These are phyloP conservation scores for Malassezia sympodialis DNA, from an alignment of 1,284 basidiomycete genomes.

Conservation along the genomic window DNA sequence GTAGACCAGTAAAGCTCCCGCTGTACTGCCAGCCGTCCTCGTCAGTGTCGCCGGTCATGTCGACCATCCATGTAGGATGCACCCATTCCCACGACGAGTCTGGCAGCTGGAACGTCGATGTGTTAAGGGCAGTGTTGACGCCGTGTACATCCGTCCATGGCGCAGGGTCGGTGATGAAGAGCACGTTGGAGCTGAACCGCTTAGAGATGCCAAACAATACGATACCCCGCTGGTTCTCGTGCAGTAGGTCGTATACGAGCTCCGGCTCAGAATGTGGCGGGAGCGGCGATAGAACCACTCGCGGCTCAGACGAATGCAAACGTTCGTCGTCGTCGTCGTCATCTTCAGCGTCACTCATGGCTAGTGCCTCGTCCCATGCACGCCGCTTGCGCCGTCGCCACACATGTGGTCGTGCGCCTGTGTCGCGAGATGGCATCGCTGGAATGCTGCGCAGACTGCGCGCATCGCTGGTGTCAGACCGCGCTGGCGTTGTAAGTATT, in stretches of 20 bases:
- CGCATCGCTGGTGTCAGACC: neutral
- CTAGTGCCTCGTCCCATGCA: slow-evolving; percentile 14
- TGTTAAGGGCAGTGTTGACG: slow-evolving; percentile 36
- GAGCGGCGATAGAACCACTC: neutral
- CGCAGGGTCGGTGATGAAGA: slow-evolving; percentile 41
- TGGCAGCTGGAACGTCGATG: slow-evolving; percentile 43
- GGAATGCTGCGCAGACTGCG: neutral
- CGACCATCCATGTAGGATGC: slow-evolving; percentile 42
- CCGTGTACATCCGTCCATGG: slow-evolving; percentile 35
- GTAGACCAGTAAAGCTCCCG: slow-evolving; percentile 26
- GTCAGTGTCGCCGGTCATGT: slow-evolving; percentile 46
- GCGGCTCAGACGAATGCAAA: neutral
- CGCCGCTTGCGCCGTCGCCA: slow-evolving; percentile 10
- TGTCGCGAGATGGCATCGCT: neutral
- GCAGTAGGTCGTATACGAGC: slow-evolving; percentile 37
- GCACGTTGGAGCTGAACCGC: slow-evolving; percentile 34
- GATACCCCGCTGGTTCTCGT: slow-evolving; percentile 44
- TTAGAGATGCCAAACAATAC: slow-evolving; percentile 44
- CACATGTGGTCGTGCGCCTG: neutral
- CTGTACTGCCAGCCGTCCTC: slow-evolving; percentile 47
- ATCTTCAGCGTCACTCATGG: slow-evolving; percentile 8
- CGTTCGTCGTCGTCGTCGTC: slow-evolving; percentile 14
- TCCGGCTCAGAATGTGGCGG: slow-evolving; percentile 4
- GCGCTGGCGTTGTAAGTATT: neutral
- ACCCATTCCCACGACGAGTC: slow-evolving; percentile 47